Conservation (phyloP, 768 basidiomycete genomes). For the Serendipita sp. region DNA sequence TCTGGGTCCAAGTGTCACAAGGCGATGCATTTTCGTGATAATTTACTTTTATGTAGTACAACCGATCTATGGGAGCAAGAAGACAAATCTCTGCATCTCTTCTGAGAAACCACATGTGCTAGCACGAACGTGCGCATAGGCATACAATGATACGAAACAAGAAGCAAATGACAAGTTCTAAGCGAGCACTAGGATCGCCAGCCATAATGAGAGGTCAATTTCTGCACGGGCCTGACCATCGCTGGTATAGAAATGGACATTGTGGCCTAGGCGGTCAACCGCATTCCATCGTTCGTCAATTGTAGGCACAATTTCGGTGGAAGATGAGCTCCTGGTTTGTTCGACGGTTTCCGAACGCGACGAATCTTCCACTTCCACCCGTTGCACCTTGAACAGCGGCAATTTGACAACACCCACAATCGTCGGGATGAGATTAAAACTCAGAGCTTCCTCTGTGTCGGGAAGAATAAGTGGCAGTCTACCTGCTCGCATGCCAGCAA, state of each 20-base stretch:
- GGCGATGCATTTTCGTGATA: no score
- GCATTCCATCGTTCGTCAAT: slow-evolving; percentile 15
- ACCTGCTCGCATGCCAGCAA: slow-evolving; percentile 55
- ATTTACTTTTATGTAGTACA: no score
- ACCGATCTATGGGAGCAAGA: no score
- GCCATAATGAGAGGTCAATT: neutral
- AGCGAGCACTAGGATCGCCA: neutral
- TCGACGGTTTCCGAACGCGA: neutral
- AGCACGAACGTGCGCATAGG: neutral
- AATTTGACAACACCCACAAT: slow-evolving; percentile 53
- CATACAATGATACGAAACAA: neutral
- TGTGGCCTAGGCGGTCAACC: slow-evolving; percentile 3
- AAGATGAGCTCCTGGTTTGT: slow-evolving; percentile 6
- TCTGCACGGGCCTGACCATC: neutral
- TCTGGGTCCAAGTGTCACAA: neutral
- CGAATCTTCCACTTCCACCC: neutral
- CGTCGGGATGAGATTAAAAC: slow-evolving; percentile 55
- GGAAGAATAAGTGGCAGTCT: slow-evolving; percentile 60
- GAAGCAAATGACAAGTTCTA: neutral
- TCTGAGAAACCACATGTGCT: no score
- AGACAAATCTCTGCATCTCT: no score
- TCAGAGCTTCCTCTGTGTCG: slow-evolving; percentile 44
- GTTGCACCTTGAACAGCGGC: slow-evolving; percentile 40
- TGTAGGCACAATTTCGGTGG: slow-evolving; percentile 14
- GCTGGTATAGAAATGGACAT: slow-evolving; percentile 7